Evolutionary conservation across 2,329 filamentous ascomycete species (phyloP).

Genomic region (Kalaharituber pfeilii): DNA sequence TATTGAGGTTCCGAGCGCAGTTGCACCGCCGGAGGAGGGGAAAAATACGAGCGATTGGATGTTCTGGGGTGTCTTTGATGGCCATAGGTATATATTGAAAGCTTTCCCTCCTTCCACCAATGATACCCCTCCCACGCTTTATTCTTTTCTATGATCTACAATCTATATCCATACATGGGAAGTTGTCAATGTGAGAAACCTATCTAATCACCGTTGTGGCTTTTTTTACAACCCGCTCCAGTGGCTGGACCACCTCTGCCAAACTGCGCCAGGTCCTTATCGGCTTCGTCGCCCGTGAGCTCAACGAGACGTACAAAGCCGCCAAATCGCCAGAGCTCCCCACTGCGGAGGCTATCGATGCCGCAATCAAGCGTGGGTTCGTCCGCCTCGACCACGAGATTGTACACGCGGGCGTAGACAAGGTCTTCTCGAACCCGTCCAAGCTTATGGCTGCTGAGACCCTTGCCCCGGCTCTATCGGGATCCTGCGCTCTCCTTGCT

Average conservation of each 20-base stretch:
- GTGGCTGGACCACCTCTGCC: constrained; percentile 94
- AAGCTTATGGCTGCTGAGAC: constrained; percentile 84
- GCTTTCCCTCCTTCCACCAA: no score
- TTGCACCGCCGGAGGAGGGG: constrained; percentile 37
- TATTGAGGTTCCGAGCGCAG: constrained; percentile 59
- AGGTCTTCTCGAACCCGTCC: constrained; percentile 73
- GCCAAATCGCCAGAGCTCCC: constrained; percentile 43
- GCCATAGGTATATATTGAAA: constrained; percentile 54
- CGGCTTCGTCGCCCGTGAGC: constrained; percentile 75
- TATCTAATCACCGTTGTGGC: not conserved
- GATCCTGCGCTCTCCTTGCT: constrained; percentile 88
- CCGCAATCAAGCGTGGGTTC: constrained; percentile 85
- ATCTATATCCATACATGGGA: no score
- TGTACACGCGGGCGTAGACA: constrained; percentile 78
- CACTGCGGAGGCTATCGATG: constrained; percentile 62
- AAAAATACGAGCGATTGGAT: constrained; percentile 67
- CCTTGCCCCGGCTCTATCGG: constrained; percentile 79
- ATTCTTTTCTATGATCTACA: no score
- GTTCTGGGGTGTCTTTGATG: constrained; percentile 99
- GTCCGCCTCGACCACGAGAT: constrained; percentile 82
- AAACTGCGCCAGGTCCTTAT: constrained; percentile 87
- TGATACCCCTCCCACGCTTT: no score
- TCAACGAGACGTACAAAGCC: constrained; percentile 80
- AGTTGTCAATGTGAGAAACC: no score
- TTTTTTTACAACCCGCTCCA: constrained; percentile 26